Conservation (phyloP, 1,284 basidiomycete species). For the Boletus semigastroideus region DNA sequence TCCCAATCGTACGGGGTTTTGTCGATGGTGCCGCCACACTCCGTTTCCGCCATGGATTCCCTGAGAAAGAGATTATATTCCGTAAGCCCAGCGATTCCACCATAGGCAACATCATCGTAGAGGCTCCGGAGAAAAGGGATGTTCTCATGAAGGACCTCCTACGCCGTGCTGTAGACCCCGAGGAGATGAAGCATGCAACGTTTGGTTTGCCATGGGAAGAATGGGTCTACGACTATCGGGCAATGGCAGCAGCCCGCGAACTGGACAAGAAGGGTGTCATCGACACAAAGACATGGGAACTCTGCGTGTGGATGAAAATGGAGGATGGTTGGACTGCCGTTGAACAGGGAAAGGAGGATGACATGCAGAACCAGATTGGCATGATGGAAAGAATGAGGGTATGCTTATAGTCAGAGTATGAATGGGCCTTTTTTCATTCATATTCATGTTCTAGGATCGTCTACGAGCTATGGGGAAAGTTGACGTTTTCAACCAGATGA, state of each 20-base stretch:
- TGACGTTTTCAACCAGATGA: conserved; percentile 33
- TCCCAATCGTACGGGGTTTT: conserved; percentile 26
- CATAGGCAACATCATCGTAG: conserved; percentile 23
- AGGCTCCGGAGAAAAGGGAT: conserved; percentile 31
- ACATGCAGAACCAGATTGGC: conserved; percentile 21
- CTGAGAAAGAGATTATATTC: conserved; percentile 29
- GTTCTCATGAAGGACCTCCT: conserved; percentile 26
- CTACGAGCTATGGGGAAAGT: conserved; percentile 30
- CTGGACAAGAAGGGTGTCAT: conserved; percentile 20
- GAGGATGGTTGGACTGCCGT: conserved; percentile 27
- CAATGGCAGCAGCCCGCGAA: conserved; percentile 29
- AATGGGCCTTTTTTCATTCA: conserved; percentile 2
- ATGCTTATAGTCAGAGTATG: background rate
- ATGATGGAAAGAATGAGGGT: conserved; percentile 35
- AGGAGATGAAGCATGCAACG: conserved; percentile 26
- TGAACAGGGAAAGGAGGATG: conserved; percentile 27
- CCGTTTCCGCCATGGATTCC: conserved; percentile 31
- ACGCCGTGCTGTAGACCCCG: conserved; percentile 29
- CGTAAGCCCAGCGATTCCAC: conserved; percentile 32
- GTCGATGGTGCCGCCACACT: conserved; percentile 18
- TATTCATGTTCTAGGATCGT: conserved; percentile 18
- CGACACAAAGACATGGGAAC: conserved; percentile 26
- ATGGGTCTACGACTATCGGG: conserved; percentile 32
- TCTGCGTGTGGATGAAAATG: conserved; percentile 36
- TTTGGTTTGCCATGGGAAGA: conserved; percentile 36